A percentile compares a stretch with the other conserved stretches of the same genome.
Conservation (phyloP, 2,329 filamentous ascomycete genomes). For the Pseudocercospora fuligena region DNA sequence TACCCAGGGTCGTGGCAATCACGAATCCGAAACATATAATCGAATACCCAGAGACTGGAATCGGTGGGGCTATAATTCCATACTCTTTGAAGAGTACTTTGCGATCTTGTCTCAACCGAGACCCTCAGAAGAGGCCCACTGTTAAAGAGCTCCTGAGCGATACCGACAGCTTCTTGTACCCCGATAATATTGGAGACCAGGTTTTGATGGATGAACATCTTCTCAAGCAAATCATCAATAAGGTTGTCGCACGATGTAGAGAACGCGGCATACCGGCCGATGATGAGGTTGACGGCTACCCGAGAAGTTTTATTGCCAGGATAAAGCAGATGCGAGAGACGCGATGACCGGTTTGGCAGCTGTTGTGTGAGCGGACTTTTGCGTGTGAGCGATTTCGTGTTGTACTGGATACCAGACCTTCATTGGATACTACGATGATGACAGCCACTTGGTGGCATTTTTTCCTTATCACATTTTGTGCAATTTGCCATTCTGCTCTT, state of each 20-base stretch:
- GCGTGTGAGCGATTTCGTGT: constrained; percentile 7
- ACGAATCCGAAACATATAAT: constrained; percentile 77
- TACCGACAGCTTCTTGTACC: constrained; percentile 63
- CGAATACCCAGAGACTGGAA: constrained; percentile 70
- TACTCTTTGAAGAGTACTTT: constrained; percentile 61
- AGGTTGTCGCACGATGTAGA: constrained; percentile 64
- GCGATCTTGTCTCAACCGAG: constrained; percentile 62
- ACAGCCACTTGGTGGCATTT: neutral
- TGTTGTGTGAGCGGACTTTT: constrained; percentile 11
- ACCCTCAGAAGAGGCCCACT: constrained; percentile 61
- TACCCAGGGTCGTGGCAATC: constrained; percentile 84
- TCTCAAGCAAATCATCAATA: constrained; percentile 62
- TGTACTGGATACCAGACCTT: constrained; percentile 13
- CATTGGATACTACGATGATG: constrained; percentile 5
- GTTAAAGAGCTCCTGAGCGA: constrained; percentile 61
- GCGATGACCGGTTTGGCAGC: constrained; percentile 22
- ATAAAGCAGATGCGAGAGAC: constrained; percentile 50
- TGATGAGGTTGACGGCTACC: constrained; percentile 57
- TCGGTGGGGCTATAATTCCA: constrained; percentile 66
- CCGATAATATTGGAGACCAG: constrained; percentile 54
- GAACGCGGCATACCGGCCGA: constrained; percentile 61
- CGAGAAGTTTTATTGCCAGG: constrained; percentile 54
- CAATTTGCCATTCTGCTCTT: neutral
- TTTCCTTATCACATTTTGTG: neutral
- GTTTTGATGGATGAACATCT: constrained; percentile 63